Evolutionary conservation across 1,139 yeast genomes (phyloP), one percentile per base, ranked within the genome.

Genomic region (Pichia sp.): DNA sequence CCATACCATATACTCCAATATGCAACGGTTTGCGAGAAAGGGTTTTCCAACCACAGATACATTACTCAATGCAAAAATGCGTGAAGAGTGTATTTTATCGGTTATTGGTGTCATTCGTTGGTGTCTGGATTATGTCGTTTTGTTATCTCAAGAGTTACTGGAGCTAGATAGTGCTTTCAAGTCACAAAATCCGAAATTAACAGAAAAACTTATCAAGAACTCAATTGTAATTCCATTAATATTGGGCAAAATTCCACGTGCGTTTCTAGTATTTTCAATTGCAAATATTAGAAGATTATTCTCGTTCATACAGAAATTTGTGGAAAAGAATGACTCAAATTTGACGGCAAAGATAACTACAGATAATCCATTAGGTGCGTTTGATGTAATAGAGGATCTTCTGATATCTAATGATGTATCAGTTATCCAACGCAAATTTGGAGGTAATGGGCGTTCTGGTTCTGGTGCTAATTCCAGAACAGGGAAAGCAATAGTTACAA

Each of bases 61-160:
- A 16, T 62, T 79, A 30, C 75, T 74, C 32, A 89, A 85, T 62
- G 76, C 84, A 0, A 75, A 79, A 16, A 73, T 78, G 54, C 68
- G 87, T 63, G 81, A 83, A 50, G 82, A 84, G 65, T 73, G 82
- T 57, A 75, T 85, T 7, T 70, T 83, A 55, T 79, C 87, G 19
- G 75, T 86, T 52, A 68, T 87, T 23, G 96, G 96, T 0, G 79
- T 84, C 45, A 78, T 85, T n/a, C 78, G 88, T 61, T 90, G 96
- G 95, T 76, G 85, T 56, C 75, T 87, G 45, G 96, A 89, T 65
- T 76, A 87, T 55, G 74, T 87, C 61, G 79, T 82, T 0, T 81
- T 79, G 58, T 67, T 86, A 48, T 80, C 82, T 56, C 95, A 89
- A 66, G 95, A 89, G 60, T 67, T 90, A 26, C 70, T 80, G 23